phyloP scores from a whole-genome alignment of 192 early-diverging fungal species.

The Coemansia sp. region DNA sequence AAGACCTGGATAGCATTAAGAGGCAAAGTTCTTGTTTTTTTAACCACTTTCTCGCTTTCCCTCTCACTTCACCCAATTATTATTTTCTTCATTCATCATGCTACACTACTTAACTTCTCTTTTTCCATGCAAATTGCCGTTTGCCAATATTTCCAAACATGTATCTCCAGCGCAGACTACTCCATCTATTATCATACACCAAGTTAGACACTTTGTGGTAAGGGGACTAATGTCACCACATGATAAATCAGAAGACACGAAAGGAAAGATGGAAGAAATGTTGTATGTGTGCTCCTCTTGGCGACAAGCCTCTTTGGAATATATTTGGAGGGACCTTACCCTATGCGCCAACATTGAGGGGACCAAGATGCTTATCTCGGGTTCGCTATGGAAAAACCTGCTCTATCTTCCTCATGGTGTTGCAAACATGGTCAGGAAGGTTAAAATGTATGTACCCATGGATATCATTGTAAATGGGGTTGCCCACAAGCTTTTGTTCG shows the following conservation, averaged over 20 bases:
- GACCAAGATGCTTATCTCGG: not conserved
- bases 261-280: not conserved
- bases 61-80: no score
- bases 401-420: not conserved
- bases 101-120: no score
- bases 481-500: not conserved
- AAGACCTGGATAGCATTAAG: no score
- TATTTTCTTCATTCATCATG: no score
- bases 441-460: not conserved
- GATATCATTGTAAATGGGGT: not conserved
- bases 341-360: not conserved
- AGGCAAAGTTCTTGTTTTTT: no score
- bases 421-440: not conserved
- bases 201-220: not conserved
- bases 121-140: no score
- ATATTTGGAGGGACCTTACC: not conserved
- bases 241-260: not conserved
- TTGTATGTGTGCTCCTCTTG: not conserved
- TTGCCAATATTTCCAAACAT: not conserved
- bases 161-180: not conserved
- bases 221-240: not conserved
- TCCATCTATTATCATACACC: not conserved
- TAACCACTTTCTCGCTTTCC: no score
- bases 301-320: not conserved
- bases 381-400: not conserved